Evolutionary conservation across 2,329 filamentous ascomycete genomes (phyloP), one percentile per base, ranked within the genome.

Genomic region (Alternaria rosae): DNA sequence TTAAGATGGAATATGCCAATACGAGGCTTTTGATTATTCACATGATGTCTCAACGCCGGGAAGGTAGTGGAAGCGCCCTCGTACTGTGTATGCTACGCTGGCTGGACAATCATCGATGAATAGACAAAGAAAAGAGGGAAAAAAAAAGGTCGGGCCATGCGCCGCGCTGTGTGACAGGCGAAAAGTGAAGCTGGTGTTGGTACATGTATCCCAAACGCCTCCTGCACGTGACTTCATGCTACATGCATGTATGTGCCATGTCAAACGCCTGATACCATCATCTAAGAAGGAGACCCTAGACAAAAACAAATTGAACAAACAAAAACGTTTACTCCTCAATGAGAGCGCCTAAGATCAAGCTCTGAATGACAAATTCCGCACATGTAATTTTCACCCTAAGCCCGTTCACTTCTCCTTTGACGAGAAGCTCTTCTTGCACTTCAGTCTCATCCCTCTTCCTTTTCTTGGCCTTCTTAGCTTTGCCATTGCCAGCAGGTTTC

Each of bases 341-440:
- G 69, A 97, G 80, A 63, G 89, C 87, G 1, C 94, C 94, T 53
- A 97, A 78, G 66, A 99, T 97, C 61, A 98, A 82, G 78, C 93
- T 97, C 83, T 99, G 94, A 57, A 97, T 89, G 21, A 98, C 88
- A 75, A 94, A 88, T 79, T 98, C 94, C 76, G 96, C 91, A 58
- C 89, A 91, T 54, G 97, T 86, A 45, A 95, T 85, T 65, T 85
- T 86, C 38, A 93, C 83, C 62, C 80, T 85, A 70, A 85, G 83
- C 12, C 84, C 81, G 44, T 80, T 73, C 15, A 81, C 74, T 26
- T 76, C 70, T 20, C 78, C 77, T 67, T 70, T 63, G 53, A 71
- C 51, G 38, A 78, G 23, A 4, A 75, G 63, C 13, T 62, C 72
- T 10, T 76, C 74, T 5, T 55, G 42, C 20, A 68, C 66, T 7